phyloP scores from a whole-genome alignment of 257 asterid genomes.

The Gardenia jasminoides region DNA sequence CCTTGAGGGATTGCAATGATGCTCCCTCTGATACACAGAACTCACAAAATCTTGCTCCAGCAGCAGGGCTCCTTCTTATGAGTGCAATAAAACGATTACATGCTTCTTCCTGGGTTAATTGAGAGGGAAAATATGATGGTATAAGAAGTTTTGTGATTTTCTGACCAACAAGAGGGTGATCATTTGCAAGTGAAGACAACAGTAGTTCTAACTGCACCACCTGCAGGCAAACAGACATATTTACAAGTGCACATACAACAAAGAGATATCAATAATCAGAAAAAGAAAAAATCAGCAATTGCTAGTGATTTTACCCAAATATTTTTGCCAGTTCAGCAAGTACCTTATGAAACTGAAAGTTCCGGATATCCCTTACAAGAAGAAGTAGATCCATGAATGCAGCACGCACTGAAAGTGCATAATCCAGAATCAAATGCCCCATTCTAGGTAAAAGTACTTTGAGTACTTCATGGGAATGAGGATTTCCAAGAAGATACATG shows the following conservation, averaged over 20 bases:
- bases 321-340: conserved; percentile 11
- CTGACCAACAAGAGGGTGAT: conserved; percentile 70
- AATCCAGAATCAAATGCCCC: conserved; percentile 67
- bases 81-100: conserved; percentile 79
- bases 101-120: conserved; percentile 76
- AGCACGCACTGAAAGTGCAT: conserved; percentile 61
- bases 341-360: conserved; percentile 93
- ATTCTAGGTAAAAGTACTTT: conserved; percentile 91
- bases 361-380: conserved; percentile 55
- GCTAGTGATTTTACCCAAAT: conserved; percentile 7
- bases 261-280: conserved; percentile 7
- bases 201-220: conserved; percentile 63
- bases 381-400: conserved; percentile 84
- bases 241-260: background rate
- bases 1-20: conserved; percentile 56
- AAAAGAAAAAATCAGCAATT: conserved; percentile 18
- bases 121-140: conserved; percentile 85
- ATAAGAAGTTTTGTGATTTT: conserved; percentile 88
- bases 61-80: conserved; percentile 73
- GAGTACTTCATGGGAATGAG: conserved; percentile 93
- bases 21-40: conserved; percentile 77
- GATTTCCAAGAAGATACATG: conserved; percentile 82
- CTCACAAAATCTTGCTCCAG: conserved; percentile 95
- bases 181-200: conserved; percentile 71
- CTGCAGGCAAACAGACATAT: conserved; percentile 39